phyloP scores from a whole-genome alignment of 106 monocot genomes.

The Amphibolis antarctica region DNA sequence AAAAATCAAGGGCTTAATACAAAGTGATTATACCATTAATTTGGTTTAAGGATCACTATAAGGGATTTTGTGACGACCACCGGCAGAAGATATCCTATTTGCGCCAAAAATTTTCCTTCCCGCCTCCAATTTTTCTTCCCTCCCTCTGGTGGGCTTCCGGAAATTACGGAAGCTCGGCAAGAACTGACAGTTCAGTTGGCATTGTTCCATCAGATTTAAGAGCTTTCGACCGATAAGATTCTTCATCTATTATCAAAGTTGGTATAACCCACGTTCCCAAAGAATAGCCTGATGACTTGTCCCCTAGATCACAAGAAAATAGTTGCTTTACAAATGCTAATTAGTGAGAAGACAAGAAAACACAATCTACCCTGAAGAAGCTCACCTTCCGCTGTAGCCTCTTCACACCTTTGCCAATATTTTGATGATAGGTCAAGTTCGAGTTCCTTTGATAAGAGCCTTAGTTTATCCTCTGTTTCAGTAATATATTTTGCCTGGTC shows the following conservation, averaged over 20 bases:
- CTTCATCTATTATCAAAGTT: slow-evolving; percentile 59
- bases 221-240: slow-evolving; percentile 31
- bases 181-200: not conserved
- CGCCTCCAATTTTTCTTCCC: too few relatives aligned
- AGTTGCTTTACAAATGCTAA: not conserved
- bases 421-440: slow-evolving; percentile 46
- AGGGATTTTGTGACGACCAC: too few relatives aligned
- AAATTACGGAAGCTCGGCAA: too few relatives aligned
- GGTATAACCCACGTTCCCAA: slow-evolving; percentile 82
- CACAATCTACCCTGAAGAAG: not conserved
- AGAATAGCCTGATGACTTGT: slow-evolving; percentile 30
- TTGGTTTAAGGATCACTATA: too few relatives aligned
- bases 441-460: slow-evolving; percentile 28
- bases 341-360: not conserved
- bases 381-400: slow-evolving; percentile 74
- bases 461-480: slow-evolving; percentile 62
- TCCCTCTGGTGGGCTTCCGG: too few relatives aligned
- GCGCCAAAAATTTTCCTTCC: too few relatives aligned
- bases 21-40: too few relatives aligned
- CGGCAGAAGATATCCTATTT: too few relatives aligned
- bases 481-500: slow-evolving; percentile 66
- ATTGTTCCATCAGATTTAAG: not conserved
- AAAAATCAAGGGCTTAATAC: too few relatives aligned
- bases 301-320: slow-evolving; percentile 27
- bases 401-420: slow-evolving; percentile 67